Evolutionary conservation across 768 basidiomycete species (phyloP), one percentile per base, ranked within the genome.

Genomic region (Fistulinella prunicolor): DNA sequence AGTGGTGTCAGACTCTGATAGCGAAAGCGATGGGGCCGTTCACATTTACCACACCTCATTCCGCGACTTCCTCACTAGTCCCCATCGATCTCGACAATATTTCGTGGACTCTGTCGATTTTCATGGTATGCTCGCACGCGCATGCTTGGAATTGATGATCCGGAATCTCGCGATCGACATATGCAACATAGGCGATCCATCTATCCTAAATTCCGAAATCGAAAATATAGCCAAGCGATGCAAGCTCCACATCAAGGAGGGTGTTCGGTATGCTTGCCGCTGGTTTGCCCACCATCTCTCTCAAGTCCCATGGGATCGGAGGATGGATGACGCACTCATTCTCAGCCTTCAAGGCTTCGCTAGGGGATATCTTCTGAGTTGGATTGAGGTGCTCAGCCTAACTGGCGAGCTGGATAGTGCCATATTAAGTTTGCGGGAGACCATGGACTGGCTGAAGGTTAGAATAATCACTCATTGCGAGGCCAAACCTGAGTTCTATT

Each of bases 11-110:
- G 38, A 49, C 36, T 49, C 40, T 3, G 42, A 41, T 17, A 26
- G 4, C 24, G 42, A 44, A 47, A 29, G 23, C 6, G 42, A 55
- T 7, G 52, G 53, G 29, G 30, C 47, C n/a, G 28, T 59, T 44
- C 42, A 54, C 23, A 37, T 59, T 23, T 59, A 59, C 37, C 57
- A 59, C 28, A 59, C 57, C 10, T 59, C 57, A 13, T 59, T 59
- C 34, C 53, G 57, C 14, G 57, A 59, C 28, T 59, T 59, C 45
- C 53, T 59, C 44, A 49, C 57, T 12, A 42, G 32, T 17, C 9
- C 46, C 1, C 32, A 36, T 19, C 57, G 57, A 49, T 59, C 57
- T 34, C 39, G 17, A 37, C 43, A 42, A 37, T 59, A 49, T 44
- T 59, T 55, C 22, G 42, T 49, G 24, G 50, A 59, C 13, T 21